A percentile compares a stretch with the other conserved stretches of the same genome.
phyloP scores from a whole-genome alignment of 2,329 filamentous ascomycete species.

The Purpureocillium takamizusanense region DNA sequence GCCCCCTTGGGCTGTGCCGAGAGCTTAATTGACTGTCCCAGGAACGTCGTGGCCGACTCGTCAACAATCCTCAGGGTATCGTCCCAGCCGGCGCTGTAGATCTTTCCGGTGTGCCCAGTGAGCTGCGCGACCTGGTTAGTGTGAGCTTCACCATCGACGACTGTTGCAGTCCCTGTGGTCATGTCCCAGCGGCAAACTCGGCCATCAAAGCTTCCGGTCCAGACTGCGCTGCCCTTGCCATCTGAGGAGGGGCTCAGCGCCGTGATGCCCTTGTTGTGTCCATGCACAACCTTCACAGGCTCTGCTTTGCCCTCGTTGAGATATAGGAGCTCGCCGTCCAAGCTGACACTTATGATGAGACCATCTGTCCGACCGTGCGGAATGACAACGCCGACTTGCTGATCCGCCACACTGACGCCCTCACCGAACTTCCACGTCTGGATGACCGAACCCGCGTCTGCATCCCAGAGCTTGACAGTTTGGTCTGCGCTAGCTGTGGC shows the following conservation, averaged over 20 bases:
- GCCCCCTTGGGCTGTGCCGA: conserved; percentile 74
- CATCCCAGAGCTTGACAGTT: conserved; percentile 92
- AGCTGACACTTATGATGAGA: conserved; percentile 80
- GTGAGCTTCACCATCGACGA: conserved; percentile 72
- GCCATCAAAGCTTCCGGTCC: conserved; percentile 89
- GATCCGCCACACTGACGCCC: conserved; percentile 65
- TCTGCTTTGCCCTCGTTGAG: conserved; percentile 61
- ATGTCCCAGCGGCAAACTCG: conserved; percentile 79
- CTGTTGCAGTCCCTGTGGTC: conserved; percentile 55
- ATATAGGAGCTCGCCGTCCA: conserved; percentile 87
- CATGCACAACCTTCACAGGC: conserved; percentile 66
- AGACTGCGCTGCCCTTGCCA: conserved; percentile 56
- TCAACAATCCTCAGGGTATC: conserved; percentile 79
- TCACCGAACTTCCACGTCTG: conserved; percentile 85
- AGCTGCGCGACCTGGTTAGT: conserved; percentile 81
- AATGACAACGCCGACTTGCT: conserved; percentile 93
- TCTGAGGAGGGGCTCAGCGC: conserved; percentile 44
- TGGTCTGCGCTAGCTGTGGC: conserved; percentile 91
- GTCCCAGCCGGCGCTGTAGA: conserved; percentile 92
- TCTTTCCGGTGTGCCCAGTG: conserved; percentile 47
- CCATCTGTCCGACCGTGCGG: conserved; percentile 74
- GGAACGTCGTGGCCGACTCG: conserved; percentile 64
- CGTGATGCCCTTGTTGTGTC: conserved; percentile 88
- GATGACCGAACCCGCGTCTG: conserved; percentile 63
- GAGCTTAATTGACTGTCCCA: conserved; percentile 58